Base-by-base conservation (phyloP, 2,329 filamentous ascomycete genomes). In the Clonostachys chloroleuca region DNA sequence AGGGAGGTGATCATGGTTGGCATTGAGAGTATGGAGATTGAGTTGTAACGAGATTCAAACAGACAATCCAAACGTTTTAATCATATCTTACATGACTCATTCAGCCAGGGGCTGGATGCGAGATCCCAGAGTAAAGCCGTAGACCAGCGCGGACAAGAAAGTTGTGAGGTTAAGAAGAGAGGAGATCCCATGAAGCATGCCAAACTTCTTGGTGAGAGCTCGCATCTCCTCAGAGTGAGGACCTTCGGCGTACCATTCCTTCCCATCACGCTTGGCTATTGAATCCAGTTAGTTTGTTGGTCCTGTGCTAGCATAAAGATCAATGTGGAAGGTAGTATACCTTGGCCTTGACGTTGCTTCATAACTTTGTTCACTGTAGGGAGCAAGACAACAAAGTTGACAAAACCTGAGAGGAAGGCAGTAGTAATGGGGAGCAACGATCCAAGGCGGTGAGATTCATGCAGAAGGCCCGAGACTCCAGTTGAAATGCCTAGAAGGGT, bases 161-260 rank as follows among this genome's bases (percentile, higher is more conserved):
- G 82, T 86, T 3, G 78, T 66, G 49, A 97, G 61, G 64, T 96
- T 96, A 17, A 95, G 64, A 51, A 95, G 65, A 30, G 87, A 87
- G 8, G 89, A 95, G 43, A 88, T 69, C 6, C 92, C 89, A 66
- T 99, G 94, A 48, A 96, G 67, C 51, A 79, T 80, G 14, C 80
- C 82, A 65, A 97, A 97, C 52, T 74, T 76, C 69, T 83, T 87
- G 73, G 92, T 95, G 57, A 95, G 66, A 9, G 74, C 75, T 56
- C 81, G 67, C 92, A 97, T 96, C 70, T 92, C 89, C 56, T 84
- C 76, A 6, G 87, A 94, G 59, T 95, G 89, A 37, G 90, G 88
- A 1, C 84, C 78, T 45, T 80, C 72, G 53, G 95, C 90, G 59
- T 87, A 88, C 66, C 84, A 89, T 63, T 87, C 88, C 77, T 95